A percentile compares a stretch with the other conserved stretches of the same genome.
phyloP scores from a whole-genome alignment of 2,329 filamentous ascomycete genomes.

The Colletotrichum endophyticum region DNA sequence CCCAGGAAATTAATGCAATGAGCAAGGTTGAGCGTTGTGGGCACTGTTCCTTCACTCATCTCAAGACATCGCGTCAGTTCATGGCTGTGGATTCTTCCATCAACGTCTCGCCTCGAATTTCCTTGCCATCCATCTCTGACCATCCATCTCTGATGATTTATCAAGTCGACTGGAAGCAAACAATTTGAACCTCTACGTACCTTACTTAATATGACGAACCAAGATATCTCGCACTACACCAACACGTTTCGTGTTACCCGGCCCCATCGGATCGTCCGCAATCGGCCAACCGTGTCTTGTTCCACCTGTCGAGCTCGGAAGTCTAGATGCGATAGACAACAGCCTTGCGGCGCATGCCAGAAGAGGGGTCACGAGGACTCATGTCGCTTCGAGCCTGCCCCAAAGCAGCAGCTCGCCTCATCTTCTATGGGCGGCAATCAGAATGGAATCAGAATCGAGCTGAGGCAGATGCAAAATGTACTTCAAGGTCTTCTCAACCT shows the following conservation, averaged over 20 bases:
- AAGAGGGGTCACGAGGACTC: background rate
- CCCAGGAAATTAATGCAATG: background rate
- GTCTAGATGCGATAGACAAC: background rate
- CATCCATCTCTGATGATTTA: background rate
- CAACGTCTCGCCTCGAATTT: background rate
- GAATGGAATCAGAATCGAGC: conserved; percentile 38
- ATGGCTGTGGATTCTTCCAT: background rate
- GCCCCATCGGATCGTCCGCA: background rate
- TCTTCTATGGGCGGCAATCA: background rate
- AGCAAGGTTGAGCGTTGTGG: background rate
- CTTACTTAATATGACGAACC: background rate
- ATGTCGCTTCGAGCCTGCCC: background rate
- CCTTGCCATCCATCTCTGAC: background rate
- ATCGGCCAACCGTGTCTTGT: background rate
- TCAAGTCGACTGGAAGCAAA: background rate
- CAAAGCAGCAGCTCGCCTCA: background rate
- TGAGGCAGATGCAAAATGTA: conserved; percentile 44
- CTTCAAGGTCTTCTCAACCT: conserved; percentile 34
- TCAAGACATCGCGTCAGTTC: background rate
- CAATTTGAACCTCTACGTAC: background rate
- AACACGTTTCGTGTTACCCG: background rate
- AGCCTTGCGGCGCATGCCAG: background rate
- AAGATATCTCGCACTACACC: background rate
- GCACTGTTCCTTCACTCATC: background rate
- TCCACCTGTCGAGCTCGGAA: background rate